phyloP scores from a whole-genome alignment of 2,329 filamentous ascomycete species.

The Penicillium sp. region DNA sequence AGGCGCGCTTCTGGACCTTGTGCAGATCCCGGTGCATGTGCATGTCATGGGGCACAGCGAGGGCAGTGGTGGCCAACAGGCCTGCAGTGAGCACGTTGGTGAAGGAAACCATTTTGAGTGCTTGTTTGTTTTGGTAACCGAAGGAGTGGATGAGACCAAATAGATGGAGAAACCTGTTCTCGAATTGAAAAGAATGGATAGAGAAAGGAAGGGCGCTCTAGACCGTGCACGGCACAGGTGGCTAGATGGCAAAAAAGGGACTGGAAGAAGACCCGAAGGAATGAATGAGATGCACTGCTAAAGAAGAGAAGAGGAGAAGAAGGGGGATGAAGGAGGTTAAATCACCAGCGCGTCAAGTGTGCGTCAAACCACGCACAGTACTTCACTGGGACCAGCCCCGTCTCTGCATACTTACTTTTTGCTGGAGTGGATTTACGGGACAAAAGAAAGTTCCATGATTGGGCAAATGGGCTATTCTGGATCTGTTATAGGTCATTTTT shows the following conservation, averaged over 20 bases:
- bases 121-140: conserved; percentile 5
- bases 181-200: conserved; percentile 21
- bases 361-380: conserved; percentile 11
- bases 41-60: conserved; percentile 32
- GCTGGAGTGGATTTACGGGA: neutral
- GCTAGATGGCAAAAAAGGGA: conserved; percentile 15
- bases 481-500: neutral
- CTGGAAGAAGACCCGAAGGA: conserved; percentile 11
- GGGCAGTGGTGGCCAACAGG: conserved; percentile 35
- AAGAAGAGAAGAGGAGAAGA: conserved; percentile 3
- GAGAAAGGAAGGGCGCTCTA: conserved; percentile 14
- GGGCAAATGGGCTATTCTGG: neutral
- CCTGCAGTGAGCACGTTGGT: conserved; percentile 33
- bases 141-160: conserved; percentile 12
- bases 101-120: conserved; percentile 40
- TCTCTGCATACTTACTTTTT: neutral
- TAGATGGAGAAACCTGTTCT: conserved; percentile 27
- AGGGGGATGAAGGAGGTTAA: conserved; percentile 12
- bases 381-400: neutral
- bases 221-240: conserved; percentile 37
- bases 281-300: conserved; percentile 6
- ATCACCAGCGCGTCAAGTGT: conserved; percentile 10
- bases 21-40: conserved; percentile 6
- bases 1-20: conserved; percentile 21
- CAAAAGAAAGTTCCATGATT: neutral